Evolutionary conservation across 495 filamentous ascomycete genomes (phyloP), one percentile per base, ranked within the genome.

Genomic region (Tetracladium setigerum): DNA sequence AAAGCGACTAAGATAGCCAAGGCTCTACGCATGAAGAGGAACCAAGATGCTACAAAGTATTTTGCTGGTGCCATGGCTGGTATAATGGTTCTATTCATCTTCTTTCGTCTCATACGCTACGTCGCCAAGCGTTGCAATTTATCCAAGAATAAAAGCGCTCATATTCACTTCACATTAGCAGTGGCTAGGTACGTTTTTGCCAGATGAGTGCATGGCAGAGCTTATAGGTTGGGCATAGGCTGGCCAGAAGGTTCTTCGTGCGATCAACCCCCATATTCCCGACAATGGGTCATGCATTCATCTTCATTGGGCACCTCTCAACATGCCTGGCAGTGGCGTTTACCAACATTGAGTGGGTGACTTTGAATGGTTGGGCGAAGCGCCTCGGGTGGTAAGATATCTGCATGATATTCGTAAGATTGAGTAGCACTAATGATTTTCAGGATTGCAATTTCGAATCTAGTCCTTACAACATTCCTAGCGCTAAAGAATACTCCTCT

Each of bases 401-500:
- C 22, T 38, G 17, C 13, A 42, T 36, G 12, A n/a, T n/a, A n/a
- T n/a, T n/a, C n/a, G n/a, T n/a, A n/a, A n/a, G n/a, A n/a, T n/a
- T n/a, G n/a, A n/a, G 12, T 27, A 49, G 22, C 24, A 2, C 16
- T 39, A 41, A n/a, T n/a, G n/a, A n/a, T n/a, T n/a, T 44, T 16
- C 52, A 81, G 78, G 78, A 63, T 81, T 59, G 61, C 69, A 2
- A 56, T 77, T 4, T 64, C 54, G 30, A 83, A 81, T 49, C 52
- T 78, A 44, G 67, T 62, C 42, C 62, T 83, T 19, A 64, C 79
- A 19, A 68, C 79, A 12, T 80, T 82, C 41, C 65, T 83, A 19
- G 72, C 74, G 2, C 62, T 83, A 46, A 79, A 77, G 46, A 80
- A 82, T 53, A 81, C 76, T 0, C 79, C 79, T 27, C 54, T 83